phyloP scores from a whole-genome alignment of 768 basidiomycete species.

The Phylloporus sp. region DNA sequence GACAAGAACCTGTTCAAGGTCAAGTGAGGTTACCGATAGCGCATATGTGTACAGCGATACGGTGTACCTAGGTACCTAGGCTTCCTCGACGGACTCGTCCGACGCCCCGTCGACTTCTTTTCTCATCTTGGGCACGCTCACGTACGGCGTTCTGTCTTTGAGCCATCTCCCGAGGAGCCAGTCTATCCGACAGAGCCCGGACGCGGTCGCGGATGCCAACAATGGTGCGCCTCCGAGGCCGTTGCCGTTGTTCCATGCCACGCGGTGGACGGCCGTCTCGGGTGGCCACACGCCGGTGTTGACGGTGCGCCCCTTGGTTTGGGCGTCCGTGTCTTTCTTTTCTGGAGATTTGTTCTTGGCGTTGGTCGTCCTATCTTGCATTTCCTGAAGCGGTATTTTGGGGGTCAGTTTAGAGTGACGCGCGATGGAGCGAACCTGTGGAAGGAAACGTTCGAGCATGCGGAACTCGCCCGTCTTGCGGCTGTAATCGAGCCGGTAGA shows the following conservation, averaged over 20 bases:
- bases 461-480: slow-evolving; percentile 68
- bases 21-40: slow-evolving; percentile 48
- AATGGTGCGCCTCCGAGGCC: slow-evolving; percentile 56
- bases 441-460: slow-evolving; percentile 84
- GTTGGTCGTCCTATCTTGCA: slow-evolving; percentile 33
- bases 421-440: slow-evolving; percentile 46
- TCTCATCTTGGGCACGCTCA: slow-evolving; percentile 55
- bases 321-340: slow-evolving; percentile 22
- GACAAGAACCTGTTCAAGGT: slow-evolving; percentile 85
- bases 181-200: slow-evolving; percentile 85
- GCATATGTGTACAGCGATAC: no score
- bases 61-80: no score
- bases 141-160: slow-evolving; percentile 61
- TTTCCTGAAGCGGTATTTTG: slow-evolving; percentile 43
- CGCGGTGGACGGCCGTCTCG: slow-evolving; percentile 72
- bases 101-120: slow-evolving; percentile 46
- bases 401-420: not conserved
- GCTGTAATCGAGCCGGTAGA: slow-evolving; percentile 87
- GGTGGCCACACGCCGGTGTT: slow-evolving; percentile 73
- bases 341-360: slow-evolving; percentile 31
- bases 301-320: slow-evolving; percentile 18
- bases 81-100: slow-evolving; percentile 31
- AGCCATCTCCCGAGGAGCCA: slow-evolving; percentile 72
- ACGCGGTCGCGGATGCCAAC: slow-evolving; percentile 75
- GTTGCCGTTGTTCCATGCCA: slow-evolving; percentile 74